phyloP scores from a whole-genome alignment of 2,329 filamentous ascomycete genomes.

The Lachnellula cervina region DNA sequence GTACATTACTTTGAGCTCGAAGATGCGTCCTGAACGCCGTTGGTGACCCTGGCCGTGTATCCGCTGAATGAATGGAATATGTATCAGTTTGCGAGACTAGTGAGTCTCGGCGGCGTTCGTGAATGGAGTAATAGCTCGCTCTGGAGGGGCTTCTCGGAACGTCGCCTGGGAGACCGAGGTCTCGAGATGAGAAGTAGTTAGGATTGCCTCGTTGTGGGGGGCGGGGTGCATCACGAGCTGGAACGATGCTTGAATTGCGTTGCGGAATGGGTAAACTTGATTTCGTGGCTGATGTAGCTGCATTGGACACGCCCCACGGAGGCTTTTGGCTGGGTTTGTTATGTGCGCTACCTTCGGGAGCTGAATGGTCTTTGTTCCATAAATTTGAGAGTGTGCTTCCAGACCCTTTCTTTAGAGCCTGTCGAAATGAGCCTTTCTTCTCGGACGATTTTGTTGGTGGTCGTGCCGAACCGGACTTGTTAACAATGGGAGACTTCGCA shows the following conservation, averaged over 20 bases:
- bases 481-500: slow-evolving; percentile 27
- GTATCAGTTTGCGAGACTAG: slow-evolving; percentile 52
- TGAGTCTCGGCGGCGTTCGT: slow-evolving; percentile 48
- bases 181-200: slow-evolving; percentile 37
- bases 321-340: slow-evolving; percentile 26
- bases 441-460: slow-evolving; percentile 33
- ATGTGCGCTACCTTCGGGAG: slow-evolving; percentile 10
- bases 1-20: slow-evolving; percentile 27
- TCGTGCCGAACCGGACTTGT: slow-evolving; percentile 28
- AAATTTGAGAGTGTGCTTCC: slow-evolving; percentile 44
- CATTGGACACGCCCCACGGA: slow-evolving; percentile 23
- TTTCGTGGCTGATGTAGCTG: slow-evolving; percentile 21
- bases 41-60: slow-evolving; percentile 43
- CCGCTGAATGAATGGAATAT: slow-evolving; percentile 46
- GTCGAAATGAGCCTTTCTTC: slow-evolving; percentile 43
- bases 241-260: slow-evolving; percentile 31
- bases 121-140: slow-evolving; percentile 46
- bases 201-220: slow-evolving; percentile 35
- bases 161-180: slow-evolving; percentile 29
- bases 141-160: slow-evolving; percentile 39
- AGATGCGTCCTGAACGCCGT: slow-evolving; percentile 30
- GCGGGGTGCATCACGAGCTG: slow-evolving; percentile 33
- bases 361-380: slow-evolving; percentile 43
- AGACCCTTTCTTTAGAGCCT: slow-evolving; percentile 47
- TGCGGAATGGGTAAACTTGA: slow-evolving; percentile 30